Evolutionary conservation across 2,329 filamentous ascomycete species (phyloP).

Genomic region (Didymella sp.): DNA sequence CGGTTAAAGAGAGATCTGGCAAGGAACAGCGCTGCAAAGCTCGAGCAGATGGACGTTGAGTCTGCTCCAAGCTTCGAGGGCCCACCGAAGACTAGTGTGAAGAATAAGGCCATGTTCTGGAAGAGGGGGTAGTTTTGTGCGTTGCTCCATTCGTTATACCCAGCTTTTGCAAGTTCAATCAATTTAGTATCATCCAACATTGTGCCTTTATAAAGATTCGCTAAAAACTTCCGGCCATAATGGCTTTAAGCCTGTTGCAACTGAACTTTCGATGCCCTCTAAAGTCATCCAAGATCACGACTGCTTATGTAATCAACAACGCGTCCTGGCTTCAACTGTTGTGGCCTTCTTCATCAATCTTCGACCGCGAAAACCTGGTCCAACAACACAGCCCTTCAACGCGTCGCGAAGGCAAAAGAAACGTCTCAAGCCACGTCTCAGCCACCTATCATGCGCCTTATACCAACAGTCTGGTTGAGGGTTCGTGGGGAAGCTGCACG

Average conservation of each 20-base stretch:
- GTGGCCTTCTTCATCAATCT: too few relatives aligned
- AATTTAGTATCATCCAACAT: neutral
- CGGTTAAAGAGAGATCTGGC: conserved; percentile 38
- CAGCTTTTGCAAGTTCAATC: neutral
- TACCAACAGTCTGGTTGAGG: conserved; percentile 1
- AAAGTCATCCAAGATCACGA: neutral
- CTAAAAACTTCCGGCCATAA: too few relatives aligned
- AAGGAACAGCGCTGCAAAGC: conserved; percentile 36
- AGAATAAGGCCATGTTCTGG: conserved; percentile 40
- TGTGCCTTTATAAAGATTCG: neutral
- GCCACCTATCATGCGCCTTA: conserved; percentile 9
- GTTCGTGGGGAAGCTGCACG: conserved; percentile 13
- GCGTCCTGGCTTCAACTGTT: too few relatives aligned
- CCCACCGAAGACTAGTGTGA: conserved; percentile 36
- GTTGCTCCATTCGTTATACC: conserved; percentile 1
- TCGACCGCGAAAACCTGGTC: neutral
- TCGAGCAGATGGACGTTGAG: conserved; percentile 45
- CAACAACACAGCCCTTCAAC: neutral
- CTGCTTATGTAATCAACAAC: neutral
- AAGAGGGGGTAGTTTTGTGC: conserved; percentile 34
- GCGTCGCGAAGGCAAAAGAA: neutral
- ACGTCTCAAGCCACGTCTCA: conserved; percentile 10
- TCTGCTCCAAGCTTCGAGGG: conserved; percentile 43
- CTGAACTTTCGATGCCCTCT: too few relatives aligned
- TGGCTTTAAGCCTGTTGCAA: too few relatives aligned